Evolutionary conservation across 495 filamentous ascomycete genomes (phyloP).

Genomic region (Aspergillus bertholletiae): DNA sequence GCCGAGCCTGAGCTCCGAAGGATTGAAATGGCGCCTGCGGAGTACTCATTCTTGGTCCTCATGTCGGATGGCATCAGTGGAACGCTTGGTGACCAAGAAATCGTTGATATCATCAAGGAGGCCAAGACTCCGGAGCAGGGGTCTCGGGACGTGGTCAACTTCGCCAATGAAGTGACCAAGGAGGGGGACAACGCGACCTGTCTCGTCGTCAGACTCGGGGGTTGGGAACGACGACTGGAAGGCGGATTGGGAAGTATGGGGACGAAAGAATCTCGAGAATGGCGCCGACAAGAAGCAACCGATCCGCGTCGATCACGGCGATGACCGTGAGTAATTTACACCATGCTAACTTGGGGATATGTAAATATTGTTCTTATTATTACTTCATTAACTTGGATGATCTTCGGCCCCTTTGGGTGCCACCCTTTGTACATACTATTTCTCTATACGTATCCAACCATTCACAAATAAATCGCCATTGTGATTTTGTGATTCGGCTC

Average conservation of each 20-base stretch:
- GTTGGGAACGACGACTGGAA: conserved; percentile 89
- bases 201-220: conserved; percentile 83
- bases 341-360: background rate
- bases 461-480: background rate
- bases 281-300: conserved; percentile 74
- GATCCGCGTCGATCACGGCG: conserved; percentile 74
- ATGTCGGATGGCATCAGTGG: conserved; percentile 86
- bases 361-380: conserved; percentile 10
- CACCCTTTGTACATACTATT: background rate
- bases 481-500: no score
- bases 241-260: conserved; percentile 86
- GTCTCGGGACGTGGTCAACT: conserved; percentile 71
- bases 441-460: no score
- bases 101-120: conserved; percentile 94
- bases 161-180: conserved; percentile 76
- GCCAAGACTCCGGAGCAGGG: conserved; percentile 85
- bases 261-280: conserved; percentile 85
- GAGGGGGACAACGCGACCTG: conserved; percentile 96
- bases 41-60: conserved; percentile 85
- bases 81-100: conserved; percentile 81
- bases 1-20: conserved; percentile 85
- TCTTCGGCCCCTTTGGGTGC: background rate
- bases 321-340: conserved; percentile 14
- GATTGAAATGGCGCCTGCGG: conserved; percentile 69
- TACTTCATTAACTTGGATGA: background rate